Conservation (phyloP, 345 rosid genomes). For the Citrus hindsii region DNA sequence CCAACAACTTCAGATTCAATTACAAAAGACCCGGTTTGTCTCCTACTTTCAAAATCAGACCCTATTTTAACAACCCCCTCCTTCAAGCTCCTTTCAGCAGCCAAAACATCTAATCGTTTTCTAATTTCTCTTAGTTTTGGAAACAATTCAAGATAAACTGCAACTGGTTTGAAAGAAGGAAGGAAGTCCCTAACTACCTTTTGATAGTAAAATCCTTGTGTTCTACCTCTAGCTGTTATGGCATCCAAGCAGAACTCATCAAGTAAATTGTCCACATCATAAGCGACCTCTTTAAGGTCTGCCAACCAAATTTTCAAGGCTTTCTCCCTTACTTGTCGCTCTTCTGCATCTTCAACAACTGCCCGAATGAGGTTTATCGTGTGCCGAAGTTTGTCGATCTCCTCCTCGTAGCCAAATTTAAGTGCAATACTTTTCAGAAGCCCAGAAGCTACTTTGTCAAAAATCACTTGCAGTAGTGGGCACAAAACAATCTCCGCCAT, state of each 20-base stretch:
- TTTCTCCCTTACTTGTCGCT: constrained; percentile 6
- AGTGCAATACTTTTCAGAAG: not conserved
- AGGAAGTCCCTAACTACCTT: not conserved
- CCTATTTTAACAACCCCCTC: not conserved
- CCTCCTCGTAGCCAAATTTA: constrained; percentile 3
- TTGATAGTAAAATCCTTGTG: fast-evolving
- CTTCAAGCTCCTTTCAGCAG: constrained; percentile 1
- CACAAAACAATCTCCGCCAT: constrained; percentile 7
- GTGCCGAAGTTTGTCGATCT: constrained; percentile 1
- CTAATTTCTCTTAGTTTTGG: not conserved
- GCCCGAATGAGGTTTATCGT: not conserved
- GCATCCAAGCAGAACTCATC: not conserved
- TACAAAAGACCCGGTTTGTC: constrained; percentile 7
- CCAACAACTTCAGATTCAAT: constrained; percentile 17
- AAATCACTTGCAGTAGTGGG: constrained; percentile 8
- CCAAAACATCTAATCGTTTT: not conserved
- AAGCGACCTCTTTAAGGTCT: constrained; percentile 7
- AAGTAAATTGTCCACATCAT: constrained; percentile 4
- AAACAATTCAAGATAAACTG: not conserved
- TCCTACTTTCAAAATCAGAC: not conserved
- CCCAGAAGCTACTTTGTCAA: constrained; percentile 13
- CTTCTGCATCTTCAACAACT: constrained; percentile 22
- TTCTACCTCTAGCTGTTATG: not conserved
- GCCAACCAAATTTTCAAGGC: constrained; percentile 10
- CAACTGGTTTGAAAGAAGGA: constrained; percentile 1